phyloP scores from a whole-genome alignment of 768 basidiomycete species.

The Suillus ampliporus region DNA sequence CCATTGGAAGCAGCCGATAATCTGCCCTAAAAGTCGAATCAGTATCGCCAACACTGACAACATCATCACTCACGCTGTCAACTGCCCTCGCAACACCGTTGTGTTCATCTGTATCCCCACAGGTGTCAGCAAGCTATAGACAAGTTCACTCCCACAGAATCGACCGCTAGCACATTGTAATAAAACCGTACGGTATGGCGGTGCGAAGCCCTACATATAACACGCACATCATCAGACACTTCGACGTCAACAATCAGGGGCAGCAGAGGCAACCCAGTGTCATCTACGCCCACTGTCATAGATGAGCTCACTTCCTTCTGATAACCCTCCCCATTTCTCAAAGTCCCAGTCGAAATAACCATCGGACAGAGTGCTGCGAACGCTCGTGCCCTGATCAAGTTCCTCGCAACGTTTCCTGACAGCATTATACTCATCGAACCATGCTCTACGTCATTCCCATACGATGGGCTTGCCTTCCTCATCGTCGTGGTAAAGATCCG shows the following conservation, averaged over 20 bases:
- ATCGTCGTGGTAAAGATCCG: neutral
- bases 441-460: neutral
- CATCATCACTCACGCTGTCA: too few species aligned
- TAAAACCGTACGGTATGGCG: too few species aligned
- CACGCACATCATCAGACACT: neutral
- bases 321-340: neutral
- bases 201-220: neutral
- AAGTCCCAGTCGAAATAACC: neutral
- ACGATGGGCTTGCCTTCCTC: neutral
- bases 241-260: neutral
- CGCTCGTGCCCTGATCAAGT: neutral
- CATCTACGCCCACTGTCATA: neutral
- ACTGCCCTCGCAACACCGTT: too few species aligned
- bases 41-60: too few species aligned
- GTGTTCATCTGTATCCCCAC: too few species aligned
- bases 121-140: too few species aligned
- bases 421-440: neutral
- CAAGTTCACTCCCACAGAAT: too few species aligned
- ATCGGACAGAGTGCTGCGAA: neutral
- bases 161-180: too few species aligned
- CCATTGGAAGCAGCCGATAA: too few species aligned
- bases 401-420: neutral
- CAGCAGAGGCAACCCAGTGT: neutral
- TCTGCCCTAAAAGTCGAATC: too few species aligned
- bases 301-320: neutral